Evolutionary conservation across 129 eudicot genomes (phyloP), one percentile per base, ranked within the genome.

Genomic region (Escallonia rubra): DNA sequence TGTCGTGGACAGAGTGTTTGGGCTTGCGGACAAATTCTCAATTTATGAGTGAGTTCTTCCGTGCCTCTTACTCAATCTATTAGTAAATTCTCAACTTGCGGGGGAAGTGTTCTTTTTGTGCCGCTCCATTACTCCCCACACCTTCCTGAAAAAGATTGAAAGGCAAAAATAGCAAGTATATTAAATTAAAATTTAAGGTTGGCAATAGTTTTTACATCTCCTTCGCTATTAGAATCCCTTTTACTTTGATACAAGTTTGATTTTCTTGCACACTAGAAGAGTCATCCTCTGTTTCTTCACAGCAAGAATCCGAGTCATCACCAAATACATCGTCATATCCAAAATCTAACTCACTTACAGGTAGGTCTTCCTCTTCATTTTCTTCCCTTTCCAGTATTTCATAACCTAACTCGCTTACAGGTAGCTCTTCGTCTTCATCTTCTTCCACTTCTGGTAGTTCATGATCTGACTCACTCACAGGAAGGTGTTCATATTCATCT

Each of bases 311-410:
- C 2, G 10, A 10, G 10, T 52, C 57, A 8, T 52, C n/a, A 52
- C 57, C 57, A 8, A n/a, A 52, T 52, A 52, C 12, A 52, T 7
- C 82, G 49, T 68, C 84, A 69, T 67, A 47, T 51, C 78, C 44
- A 66, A 73, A 82, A 58, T 74, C 78, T 14, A 39, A 13, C 43
- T 71, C 78, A 64, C 57, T 58, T 53, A 70, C 12, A 46, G 72
- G 43, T 10, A 43, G 23, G 43, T n/a, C 73, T 39, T 74, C 77
- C 56, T 82, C 74, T 0, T 23, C 34, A 23, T 23, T 23, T 23
- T 23, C 34, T 23, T 23, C 34, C 34, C 34, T 23, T 23, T 23
- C 34, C 1, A 1, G 34, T 23, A 23, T 23, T 23, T 23, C 34
- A 23, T 23, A 23, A 23, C 34, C 44, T 23, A 23, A 23, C 34